Evolutionary conservation across 108 stramenopile genomes (phyloP), one percentile per base, ranked within the genome.

Genomic region (Pseudonitzschia delicatissima): DNA sequence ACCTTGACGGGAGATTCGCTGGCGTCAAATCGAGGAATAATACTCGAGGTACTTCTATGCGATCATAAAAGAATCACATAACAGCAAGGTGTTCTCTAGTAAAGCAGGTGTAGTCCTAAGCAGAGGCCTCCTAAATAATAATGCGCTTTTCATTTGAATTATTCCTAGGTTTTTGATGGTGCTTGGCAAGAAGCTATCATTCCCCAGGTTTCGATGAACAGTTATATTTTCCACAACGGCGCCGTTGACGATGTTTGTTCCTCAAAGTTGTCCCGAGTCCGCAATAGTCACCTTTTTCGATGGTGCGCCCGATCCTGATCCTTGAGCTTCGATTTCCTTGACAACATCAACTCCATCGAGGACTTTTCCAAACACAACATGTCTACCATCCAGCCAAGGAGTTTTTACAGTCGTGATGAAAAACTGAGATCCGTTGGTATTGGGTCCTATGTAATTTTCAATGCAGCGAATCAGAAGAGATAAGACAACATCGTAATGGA

Each of bases 311-410:
- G 87, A 88, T 66, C 82, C 76, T 53, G 87, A 68, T 52, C 97
- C 97, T 15, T 74, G 51, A 7, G 66, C 79, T 71, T 95, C 93
- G 60, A 98, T 79, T 44, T 68, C 83, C 75, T 87, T 91, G 62
- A 98, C 87, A 39, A 95, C 67, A 42, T 94, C 96, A 67, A 87
- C 91, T 66, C 97, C 97, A 74, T 97, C 92, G 32, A 96, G 66
- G 13, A 98, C 96, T 66, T 92, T 94, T 62, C 99, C 99, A 82
- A 99, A 99, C 5, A 99, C 99, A 70, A 98, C 97, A 64, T 98
- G 97, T 62, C 68, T 60, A 26, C 79, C 84, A 73, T 99, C 98
- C 50, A 99, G 67, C 97, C 96, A 98, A 18, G 93, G 80, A n/a
- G 96, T 97, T 62, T 96, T 92, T 70, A 90, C 95, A 58, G 96